Base-by-base conservation (phyloP, 208 protist genomes). In the Leptomonas pyrrhocoris region DNA sequence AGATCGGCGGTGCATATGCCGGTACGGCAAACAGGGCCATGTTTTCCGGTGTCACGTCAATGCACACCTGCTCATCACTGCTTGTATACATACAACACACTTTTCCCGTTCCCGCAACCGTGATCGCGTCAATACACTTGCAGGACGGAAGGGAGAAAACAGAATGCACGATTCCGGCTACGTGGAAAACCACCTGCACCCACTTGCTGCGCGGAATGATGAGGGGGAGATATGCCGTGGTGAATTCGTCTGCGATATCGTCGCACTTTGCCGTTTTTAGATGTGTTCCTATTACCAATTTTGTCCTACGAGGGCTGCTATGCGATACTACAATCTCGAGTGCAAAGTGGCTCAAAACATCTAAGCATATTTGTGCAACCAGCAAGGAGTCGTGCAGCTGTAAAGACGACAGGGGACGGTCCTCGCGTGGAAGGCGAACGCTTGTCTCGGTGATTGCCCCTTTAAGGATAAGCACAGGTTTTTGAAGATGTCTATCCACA, bases 151-250 rank as follows among this genome's bases (percentile, higher is more conserved):
- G 72, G 40, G 79, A 49, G 51, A 95, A 89, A 19, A 95, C 68
- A 36, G 86, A 66, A 6, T 69, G 74, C 36, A 89, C 62, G 18
- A 93, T 95, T 21, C 90, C 90, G 15, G 75, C 74, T 16, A 95
- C 28, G 64, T 95, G 87, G 72, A 95, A 87, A 0, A 95, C 80
- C 12, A 94, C 85, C 63, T 95, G 90, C n/a, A 95, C 88, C 88
- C 90, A 95, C 43, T 83, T 73, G 68, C 80, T 89, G 2, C 88
- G 73, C 15, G 90, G 90, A 34, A 95, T 86, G 40, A 95, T 82
- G 3, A 95, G 75, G 1, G 87, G 90, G 27, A 95, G 69, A 55
- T 78, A 85, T 30, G 77, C 78, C 23, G 68, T 36, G 54, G 79
- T 59, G n/a, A 88, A 51, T 7, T 81, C 80, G 30, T 74, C 77